Conservation (phyloP, 2,329 filamentous ascomycete species). For the Pseudovirgaria hyperparasitica region DNA sequence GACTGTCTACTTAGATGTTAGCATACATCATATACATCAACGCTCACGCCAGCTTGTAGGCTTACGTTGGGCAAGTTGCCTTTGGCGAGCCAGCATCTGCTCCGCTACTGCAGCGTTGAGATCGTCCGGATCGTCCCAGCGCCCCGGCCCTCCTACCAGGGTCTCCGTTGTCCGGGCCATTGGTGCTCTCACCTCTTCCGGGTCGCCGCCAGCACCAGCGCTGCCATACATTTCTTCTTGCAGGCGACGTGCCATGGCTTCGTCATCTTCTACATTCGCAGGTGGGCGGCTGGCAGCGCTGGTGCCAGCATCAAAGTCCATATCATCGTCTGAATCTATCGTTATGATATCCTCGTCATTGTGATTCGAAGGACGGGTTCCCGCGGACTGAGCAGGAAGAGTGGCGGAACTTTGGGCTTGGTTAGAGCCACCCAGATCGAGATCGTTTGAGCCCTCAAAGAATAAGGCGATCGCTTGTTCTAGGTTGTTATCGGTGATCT, state of each 20-base stretch:
- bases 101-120: conserved; percentile 51
- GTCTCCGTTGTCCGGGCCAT: conserved; percentile 88
- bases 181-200: conserved; percentile 62
- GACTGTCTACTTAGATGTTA: conserved; percentile 16
- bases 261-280: conserved; percentile 63
- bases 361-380: conserved; percentile 11
- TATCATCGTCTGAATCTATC: conserved; percentile 66
- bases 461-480: conserved; percentile 81
- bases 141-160: conserved; percentile 59
- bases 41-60: conserved; percentile 14
- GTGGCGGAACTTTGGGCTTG: conserved; percentile 18
- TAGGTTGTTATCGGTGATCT: conserved; percentile 71
- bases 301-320: conserved; percentile 32
- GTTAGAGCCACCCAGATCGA: conserved; percentile 34
- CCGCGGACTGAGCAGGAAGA: conserved; percentile 21
- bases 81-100: conserved; percentile 42
- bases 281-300: conserved; percentile 15
- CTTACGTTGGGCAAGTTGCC: conserved; percentile 15
- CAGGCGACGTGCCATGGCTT: conserved; percentile 78
- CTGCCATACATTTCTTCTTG: conserved; percentile 81
- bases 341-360: conserved; percentile 49
- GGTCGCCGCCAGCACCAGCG: conserved; percentile 27
- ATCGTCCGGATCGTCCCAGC: conserved; percentile 39
- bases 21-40: conserved; percentile 15
- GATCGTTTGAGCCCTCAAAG: conserved; percentile 78